Conservation (phyloP, 768 basidiomycete genomes). For the Heimioporus sp. region DNA sequence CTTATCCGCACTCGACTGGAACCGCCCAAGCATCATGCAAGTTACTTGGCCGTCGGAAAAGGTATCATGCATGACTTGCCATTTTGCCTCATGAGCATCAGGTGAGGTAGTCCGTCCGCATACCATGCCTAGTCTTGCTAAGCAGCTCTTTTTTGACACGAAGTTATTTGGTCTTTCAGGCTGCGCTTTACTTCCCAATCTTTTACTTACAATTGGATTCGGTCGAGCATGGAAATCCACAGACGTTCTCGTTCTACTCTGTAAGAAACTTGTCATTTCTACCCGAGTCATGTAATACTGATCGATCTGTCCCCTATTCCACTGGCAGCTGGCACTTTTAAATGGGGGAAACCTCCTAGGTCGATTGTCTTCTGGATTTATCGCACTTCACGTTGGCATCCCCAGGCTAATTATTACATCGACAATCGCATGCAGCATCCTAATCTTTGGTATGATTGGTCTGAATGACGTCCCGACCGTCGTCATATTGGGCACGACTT, state of each 20-base stretch:
- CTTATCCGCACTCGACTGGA: slow-evolving; percentile 41
- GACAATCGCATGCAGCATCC: slow-evolving; percentile 28
- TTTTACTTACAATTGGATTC: slow-evolving; percentile 59
- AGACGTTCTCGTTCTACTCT: slow-evolving; percentile 54
- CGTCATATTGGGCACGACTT: slow-evolving; percentile 39
- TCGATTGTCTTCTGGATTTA: slow-evolving; percentile 44
- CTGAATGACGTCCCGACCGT: slow-evolving; percentile 34
- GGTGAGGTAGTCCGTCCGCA: slow-evolving; percentile 13
- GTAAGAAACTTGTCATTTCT: slow-evolving; percentile 27
- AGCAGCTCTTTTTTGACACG: background rate
- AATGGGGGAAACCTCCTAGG: slow-evolving; percentile 53
- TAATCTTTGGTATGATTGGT: slow-evolving; percentile 46
- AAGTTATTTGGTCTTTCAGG: slow-evolving; percentile 27
- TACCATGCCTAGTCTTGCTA: background rate
- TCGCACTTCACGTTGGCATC: slow-evolving; percentile 43
- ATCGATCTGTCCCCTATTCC: slow-evolving; percentile 13
- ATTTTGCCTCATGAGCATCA: slow-evolving; percentile 16
- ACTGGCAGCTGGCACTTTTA: slow-evolving; percentile 41
- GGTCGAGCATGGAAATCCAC: slow-evolving; percentile 42
- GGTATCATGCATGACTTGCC: slow-evolving; percentile 13
- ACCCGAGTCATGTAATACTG: background rate
- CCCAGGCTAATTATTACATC: slow-evolving; percentile 41
- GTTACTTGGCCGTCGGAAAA: slow-evolving; percentile 16
- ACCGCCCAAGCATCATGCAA: slow-evolving; percentile 17
- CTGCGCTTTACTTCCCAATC: slow-evolving; percentile 47